Evolutionary conservation across 257 asterid genomes (phyloP), one percentile per base, ranked within the genome.

Genomic region (Solanum chmielewskii): DNA sequence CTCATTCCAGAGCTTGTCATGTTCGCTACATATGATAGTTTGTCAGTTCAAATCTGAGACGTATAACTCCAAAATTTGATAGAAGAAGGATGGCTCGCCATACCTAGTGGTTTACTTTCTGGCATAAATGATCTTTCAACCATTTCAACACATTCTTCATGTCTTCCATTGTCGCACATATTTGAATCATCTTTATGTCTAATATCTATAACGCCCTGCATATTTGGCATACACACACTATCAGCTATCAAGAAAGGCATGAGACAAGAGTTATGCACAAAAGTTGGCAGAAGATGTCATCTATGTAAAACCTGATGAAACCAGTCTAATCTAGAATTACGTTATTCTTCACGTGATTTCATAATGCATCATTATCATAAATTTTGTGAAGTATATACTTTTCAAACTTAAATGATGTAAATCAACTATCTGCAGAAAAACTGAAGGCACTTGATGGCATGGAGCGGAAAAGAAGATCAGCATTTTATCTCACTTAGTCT

Each of bases 201-300:
- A 20, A 85, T 25, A 70, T 88, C 89, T 47, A n/a, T 42, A 71
- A 86, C 83, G 16, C 88, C 91, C 77, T 87, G 87, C 52, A 62
- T 82, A 86, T 89, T 86, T 82, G 90, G 92, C 14, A 23, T 42
- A 68, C 88, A 93, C 23, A 90, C 92, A 45, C 90, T 93, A 81
- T 92, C 96, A 39, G 86, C 85, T 49, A 89, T 95, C 78, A 25
- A 49, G 11, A 76, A 86, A 33, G 98, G 96, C 89, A 93, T 95
- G 35, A 95, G 87, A 90, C 97, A 93, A 87, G 99, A 95, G 89
- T 98, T 95, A 96, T 96, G 93, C 89, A 88, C 85, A 88, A 27
- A 9, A 20, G 69, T 85, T 69, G 62, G 47, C 69, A 68, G 45
- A 69, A 69, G 16, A 69, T 85, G 69, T n/a, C 74, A 42, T 85